Percentiles rank a stretch among this genome's conserved stretches.
Evolutionary conservation across 768 basidiomycete species (phyloP).

Genomic region (Albatrellus ellisii): DNA sequence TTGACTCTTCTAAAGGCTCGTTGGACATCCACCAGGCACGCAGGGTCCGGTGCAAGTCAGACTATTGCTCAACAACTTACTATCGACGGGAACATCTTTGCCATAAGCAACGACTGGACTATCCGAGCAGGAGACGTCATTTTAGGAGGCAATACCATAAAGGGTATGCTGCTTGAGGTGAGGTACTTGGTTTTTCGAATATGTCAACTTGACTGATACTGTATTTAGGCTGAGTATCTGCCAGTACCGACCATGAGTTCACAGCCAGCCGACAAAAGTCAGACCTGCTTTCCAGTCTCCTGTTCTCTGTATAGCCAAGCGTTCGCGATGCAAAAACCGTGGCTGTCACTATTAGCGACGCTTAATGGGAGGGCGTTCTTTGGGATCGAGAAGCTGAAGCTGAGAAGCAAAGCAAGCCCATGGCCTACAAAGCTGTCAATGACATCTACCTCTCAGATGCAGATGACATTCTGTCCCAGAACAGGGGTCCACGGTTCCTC

Average conservation of each 20-base stretch:
- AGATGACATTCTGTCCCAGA: constrained; percentile 34
- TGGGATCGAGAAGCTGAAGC: constrained; percentile 63
- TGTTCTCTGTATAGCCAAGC: constrained; percentile 64
- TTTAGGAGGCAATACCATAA: constrained; percentile 58
- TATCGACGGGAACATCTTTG: constrained; percentile 62
- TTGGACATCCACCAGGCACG: constrained; percentile 49
- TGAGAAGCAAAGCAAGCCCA: constrained; percentile 15
- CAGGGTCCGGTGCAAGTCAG: constrained; percentile 30
- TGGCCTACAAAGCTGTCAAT: constrained; percentile 22
- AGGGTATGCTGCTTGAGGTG: constrained; percentile 81
- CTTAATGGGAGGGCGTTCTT: constrained; percentile 71
- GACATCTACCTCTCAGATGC: constrained; percentile 53
- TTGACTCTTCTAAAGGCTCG: constrained; percentile 61
- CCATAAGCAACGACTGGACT: constrained; percentile 73
- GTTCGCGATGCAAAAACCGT: constrained; percentile 60
- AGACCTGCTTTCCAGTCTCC: constrained; percentile 59
- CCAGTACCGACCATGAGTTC: constrained; percentile 60
- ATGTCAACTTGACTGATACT: neutral
- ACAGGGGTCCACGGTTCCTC: no score
- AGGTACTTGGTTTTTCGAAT: constrained; percentile 6
- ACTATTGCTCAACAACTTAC: constrained; percentile 47
- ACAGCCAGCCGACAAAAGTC: constrained; percentile 51
- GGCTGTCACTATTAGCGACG: constrained; percentile 65
- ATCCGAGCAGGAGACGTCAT: constrained; percentile 71
- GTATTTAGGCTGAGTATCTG: constrained; percentile 62